Evolutionary conservation across 2,329 filamentous ascomycete genomes (phyloP), one percentile per base, ranked within the genome.

Genomic region (Stagonosporopsis cucurbitacearum): DNA sequence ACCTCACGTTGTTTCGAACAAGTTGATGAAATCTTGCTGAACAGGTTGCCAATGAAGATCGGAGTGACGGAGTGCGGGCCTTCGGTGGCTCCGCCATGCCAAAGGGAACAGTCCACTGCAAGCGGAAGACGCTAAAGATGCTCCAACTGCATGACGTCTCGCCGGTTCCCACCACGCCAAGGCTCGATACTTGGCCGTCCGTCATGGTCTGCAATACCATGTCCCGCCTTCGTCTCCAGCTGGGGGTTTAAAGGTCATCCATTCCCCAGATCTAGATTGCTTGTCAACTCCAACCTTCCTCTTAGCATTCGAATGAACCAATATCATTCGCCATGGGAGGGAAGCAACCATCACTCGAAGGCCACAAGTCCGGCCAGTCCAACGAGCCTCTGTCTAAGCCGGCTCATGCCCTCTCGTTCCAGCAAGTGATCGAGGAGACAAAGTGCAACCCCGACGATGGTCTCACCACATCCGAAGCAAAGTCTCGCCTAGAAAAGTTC

Each of bases 391-490:
- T 91, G 35, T 83, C 84, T 13, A 62, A 73, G 37, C 87, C 87
- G 13, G 86, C 88, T 7, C 88, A 91, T 70, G 79, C 84, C 41
- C 78, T 91, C 45, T 70, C 79, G n/a, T 78, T 78, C 64, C 76
- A 81, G 19, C 73, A 81, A 28, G 80, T 86, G 30, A 75, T 84
- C 25, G 77, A 82, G 50, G 81, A 85, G 58, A 81, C 90, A 49
- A 78, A 81, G 32, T 88, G 88, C 48, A 81, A 89, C 68, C 70
- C 86, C 50, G 88, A 91, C 58, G 86, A 83, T 70, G 90, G 90
- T 35, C 79, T 93, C 39, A 85, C 81, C 9, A 80, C 83, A 15
- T 71, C 78, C 9, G 84, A 89, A 68, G 88, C 90, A 32, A 68
- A 69, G 54, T 46, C 62, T 13, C 66, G 70, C 17, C 65, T 66